Percentiles rank a stretch among this genome's conserved stretches.
Evolutionary conservation across 2,329 filamentous ascomycete species (phyloP).

Genomic region (Colletotrichum zoysiae): DNA sequence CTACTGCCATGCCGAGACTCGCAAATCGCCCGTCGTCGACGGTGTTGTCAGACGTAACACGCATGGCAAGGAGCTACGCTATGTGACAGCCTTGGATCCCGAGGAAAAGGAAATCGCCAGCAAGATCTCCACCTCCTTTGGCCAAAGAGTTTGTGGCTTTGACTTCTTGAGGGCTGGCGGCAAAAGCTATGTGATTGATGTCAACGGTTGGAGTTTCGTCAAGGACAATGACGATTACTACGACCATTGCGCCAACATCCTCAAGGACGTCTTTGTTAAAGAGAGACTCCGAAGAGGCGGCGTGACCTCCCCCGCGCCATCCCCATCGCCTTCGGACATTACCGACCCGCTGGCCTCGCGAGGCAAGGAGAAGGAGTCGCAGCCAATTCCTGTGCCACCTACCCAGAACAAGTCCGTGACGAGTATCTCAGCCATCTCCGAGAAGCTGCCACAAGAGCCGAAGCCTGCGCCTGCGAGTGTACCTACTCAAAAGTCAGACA

Average conservation of each 20-base stretch:
- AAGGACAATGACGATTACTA: constrained; percentile 99
- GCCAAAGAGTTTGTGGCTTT: constrained; percentile 95
- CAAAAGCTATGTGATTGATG: constrained; percentile 97
- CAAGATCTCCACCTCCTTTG: constrained; percentile 91
- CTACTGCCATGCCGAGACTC: constrained; percentile 96
- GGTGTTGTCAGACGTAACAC: constrained; percentile 96
- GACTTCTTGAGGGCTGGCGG: constrained; percentile 89
- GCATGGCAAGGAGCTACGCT: constrained; percentile 95
- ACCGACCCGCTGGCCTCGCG: constrained; percentile 50
- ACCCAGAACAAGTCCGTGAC: constrained; percentile 35
- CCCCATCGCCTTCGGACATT: constrained; percentile 60
- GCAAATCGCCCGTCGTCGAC: constrained; percentile 97
- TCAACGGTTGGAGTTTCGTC: constrained; percentile 99
- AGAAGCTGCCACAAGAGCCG: constrained; percentile 37
- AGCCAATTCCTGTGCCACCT: constrained; percentile 35
- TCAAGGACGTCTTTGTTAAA: constrained; percentile 88
- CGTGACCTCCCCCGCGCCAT: constrained; percentile 68
- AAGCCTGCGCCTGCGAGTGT: constrained; percentile 41
- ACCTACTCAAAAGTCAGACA: constrained; percentile 51
- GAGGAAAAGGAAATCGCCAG: constrained; percentile 89
- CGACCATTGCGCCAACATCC: constrained; percentile 86
- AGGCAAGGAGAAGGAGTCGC: constrained; percentile 57
- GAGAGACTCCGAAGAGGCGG: constrained; percentile 77
- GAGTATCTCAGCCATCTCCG: constrained; percentile 29
- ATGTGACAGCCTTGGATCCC: constrained; percentile 85